Conservation (phyloP, 768 basidiomycete species). For the Sporobolomyces roseus region DNA sequence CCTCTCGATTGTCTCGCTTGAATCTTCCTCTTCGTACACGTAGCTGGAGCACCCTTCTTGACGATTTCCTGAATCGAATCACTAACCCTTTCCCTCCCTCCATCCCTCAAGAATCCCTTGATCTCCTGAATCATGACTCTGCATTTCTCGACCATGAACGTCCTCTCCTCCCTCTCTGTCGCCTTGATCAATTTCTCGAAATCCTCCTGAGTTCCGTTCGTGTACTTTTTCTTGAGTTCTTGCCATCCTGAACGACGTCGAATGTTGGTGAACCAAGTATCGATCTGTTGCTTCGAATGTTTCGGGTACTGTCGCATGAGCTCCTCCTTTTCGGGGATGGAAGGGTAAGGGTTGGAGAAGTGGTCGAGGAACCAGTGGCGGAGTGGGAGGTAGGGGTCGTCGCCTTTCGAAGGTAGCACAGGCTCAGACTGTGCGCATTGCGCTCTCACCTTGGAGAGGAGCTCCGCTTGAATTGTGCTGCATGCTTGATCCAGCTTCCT, state of each 20-base stretch:
- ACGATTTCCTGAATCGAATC: slow-evolving; percentile 22
- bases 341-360: slow-evolving; percentile 28
- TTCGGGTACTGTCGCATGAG: slow-evolving; percentile 8
- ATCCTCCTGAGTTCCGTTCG: not conserved
- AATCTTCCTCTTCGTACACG: slow-evolving; percentile 2
- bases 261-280: slow-evolving; percentile 36
- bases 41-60: not conserved
- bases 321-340: not conserved
- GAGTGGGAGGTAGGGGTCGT: slow-evolving; percentile 20
- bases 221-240: slow-evolving; percentile 7
- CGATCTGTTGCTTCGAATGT: slow-evolving; percentile 21
- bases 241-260: slow-evolving; percentile 33
- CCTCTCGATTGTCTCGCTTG: slow-evolving; percentile 7
- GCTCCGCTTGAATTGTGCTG: too few relatives aligned
- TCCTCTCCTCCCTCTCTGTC: not conserved
- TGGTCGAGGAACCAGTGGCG: slow-evolving; percentile 26
- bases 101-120: slow-evolving; percentile 16
- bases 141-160: not conserved
- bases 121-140: slow-evolving; percentile 4
- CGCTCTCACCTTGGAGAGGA: too few relatives aligned
- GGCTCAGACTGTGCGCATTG: not conserved
- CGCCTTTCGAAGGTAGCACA: not conserved
- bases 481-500: too few relatives aligned
- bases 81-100: not conserved
- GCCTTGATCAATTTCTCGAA: not conserved